A percentile compares a stretch with the other conserved stretches of the same genome.
Conservation (phyloP, 305 asterid species). For the Coffea humblotiana region DNA sequence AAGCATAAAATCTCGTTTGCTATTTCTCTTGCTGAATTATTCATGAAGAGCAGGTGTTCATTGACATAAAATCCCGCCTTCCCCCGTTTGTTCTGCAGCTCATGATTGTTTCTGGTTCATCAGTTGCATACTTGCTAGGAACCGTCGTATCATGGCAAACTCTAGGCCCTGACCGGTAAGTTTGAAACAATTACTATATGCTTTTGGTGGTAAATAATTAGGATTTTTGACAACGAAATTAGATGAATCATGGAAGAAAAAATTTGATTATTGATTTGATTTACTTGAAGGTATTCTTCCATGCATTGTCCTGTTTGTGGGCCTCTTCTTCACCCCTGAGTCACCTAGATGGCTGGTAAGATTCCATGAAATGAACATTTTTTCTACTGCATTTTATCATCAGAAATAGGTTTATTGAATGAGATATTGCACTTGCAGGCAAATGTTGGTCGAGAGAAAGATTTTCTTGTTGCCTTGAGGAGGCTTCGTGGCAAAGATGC, state of each 20-base stretch:
- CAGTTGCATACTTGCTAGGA: conserved; percentile 62
- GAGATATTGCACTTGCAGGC: conserved; percentile 46
- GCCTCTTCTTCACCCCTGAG: conserved; percentile 76
- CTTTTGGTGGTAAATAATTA: not conserved
- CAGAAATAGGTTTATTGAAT: not conserved
- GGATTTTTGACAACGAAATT: not conserved
- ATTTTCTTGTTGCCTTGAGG: conserved; percentile 57
- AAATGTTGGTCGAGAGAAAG: conserved; percentile 61
- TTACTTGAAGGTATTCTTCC: conserved; percentile 60
- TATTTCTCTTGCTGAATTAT: not conserved
- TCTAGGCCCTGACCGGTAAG: conserved; percentile 73
- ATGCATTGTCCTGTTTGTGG: conserved; percentile 56
- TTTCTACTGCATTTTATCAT: not conserved
- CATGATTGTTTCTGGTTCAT: conserved; percentile 79
- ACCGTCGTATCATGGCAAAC: conserved; percentile 67
- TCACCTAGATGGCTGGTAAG: conserved; percentile 97
- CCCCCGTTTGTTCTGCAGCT: conserved; percentile 43
- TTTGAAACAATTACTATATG: not conserved
- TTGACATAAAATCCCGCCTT: not conserved
- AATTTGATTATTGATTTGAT: conserved; percentile 13
- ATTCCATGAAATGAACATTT: not conserved
- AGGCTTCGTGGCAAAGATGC: conserved; percentile 66
- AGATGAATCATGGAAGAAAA: too few relatives aligned
- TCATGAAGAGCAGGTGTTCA: not conserved
- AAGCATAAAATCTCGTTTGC: not conserved